phyloP scores from a whole-genome alignment of 331 rosid genomes.

The Telfairia occidentalis region DNA sequence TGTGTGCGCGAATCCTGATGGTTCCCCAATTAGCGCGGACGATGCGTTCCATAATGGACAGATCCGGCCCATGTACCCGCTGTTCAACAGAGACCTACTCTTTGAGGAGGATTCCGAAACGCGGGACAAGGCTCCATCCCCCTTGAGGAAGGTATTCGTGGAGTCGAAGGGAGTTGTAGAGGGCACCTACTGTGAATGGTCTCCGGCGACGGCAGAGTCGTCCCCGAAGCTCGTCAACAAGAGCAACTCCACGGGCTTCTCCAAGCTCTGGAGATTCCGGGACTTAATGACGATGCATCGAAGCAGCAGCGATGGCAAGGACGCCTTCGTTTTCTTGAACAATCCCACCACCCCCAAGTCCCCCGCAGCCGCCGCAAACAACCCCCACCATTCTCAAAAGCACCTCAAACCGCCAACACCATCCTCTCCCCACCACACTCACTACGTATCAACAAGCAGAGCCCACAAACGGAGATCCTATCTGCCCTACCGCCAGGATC shows the following conservation, averaged over 20 bases:
- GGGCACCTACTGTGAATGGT: slow-evolving; percentile 66
- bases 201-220: slow-evolving; percentile 27
- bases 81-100: slow-evolving; percentile 50
- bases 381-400: too few relatives aligned
- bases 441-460: slow-evolving; percentile 52
- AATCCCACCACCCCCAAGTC: slow-evolving; percentile 19
- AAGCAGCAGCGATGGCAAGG: slow-evolving; percentile 84
- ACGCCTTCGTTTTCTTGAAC: slow-evolving; percentile 56
- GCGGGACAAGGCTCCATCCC: not conserved
- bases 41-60: slow-evolving; percentile 61
- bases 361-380: too few relatives aligned
- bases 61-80: slow-evolving; percentile 59
- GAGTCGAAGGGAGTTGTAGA: slow-evolving; percentile 19
- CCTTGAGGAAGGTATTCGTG: slow-evolving; percentile 48
- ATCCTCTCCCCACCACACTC: slow-evolving; percentile 63
- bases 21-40: slow-evolving; percentile 51
- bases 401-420: slow-evolving; percentile 16
- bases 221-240: slow-evolving; percentile 38
- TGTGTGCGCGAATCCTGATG: slow-evolving; percentile 34
- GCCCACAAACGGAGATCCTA: slow-evolving; percentile 54
- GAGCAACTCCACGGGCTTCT: slow-evolving; percentile 79
- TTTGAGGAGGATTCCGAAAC: slow-evolving; percentile 16
- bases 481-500: slow-evolving; percentile 61
- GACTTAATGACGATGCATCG: slow-evolving; percentile 38
- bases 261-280: slow-evolving; percentile 60